Conservation (phyloP, 768 basidiomycete species). For the Candolleomyces eurysporus region DNA sequence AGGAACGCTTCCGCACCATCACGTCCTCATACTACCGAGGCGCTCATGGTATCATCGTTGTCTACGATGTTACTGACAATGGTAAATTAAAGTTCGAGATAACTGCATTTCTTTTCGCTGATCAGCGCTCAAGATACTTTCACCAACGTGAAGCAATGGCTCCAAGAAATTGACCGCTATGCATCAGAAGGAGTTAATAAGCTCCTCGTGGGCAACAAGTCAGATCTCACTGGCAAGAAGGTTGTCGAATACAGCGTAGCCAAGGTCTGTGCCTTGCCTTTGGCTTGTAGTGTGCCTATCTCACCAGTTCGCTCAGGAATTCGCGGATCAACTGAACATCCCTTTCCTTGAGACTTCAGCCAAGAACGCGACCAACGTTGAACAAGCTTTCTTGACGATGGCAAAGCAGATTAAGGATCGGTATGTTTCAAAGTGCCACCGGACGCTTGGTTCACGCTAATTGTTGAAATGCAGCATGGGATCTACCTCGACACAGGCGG, state of each 20-base stretch:
- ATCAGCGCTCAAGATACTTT: constrained; percentile 67
- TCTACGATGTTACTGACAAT: constrained; percentile 98
- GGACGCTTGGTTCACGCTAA: neutral
- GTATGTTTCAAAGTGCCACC: constrained; percentile 34
- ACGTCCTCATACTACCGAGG: constrained; percentile 99
- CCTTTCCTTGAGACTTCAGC: constrained; percentile 99
- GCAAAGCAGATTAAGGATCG: constrained; percentile 95
- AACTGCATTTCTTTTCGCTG: constrained; percentile 1
- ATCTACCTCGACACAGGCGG: constrained; percentile 70
- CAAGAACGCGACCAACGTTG: constrained; percentile 97
- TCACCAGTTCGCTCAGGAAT: constrained; percentile 54
- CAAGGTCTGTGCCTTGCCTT: constrained; percentile 50
- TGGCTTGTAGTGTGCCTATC: neutral
- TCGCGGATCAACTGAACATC: constrained; percentile 91
- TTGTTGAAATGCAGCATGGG: constrained; percentile 64
- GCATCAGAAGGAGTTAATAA: constrained; percentile 99
- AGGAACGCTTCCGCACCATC: constrained; percentile 98
- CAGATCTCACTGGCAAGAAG: constrained; percentile 96
- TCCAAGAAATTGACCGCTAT: constrained; percentile 91
- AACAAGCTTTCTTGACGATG: constrained; percentile 99
- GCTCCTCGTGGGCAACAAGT: constrained; percentile 97
- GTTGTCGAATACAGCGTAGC: constrained; percentile 88
- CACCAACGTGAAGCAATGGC: constrained; percentile 94
- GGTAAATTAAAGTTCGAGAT: constrained; percentile 39
- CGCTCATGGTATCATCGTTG: constrained; percentile 96